These are phyloP conservation scores for Ganoderma lucidum DNA, from an alignment of 1,284 basidiomycete species.

Conservation along the genomic window DNA sequence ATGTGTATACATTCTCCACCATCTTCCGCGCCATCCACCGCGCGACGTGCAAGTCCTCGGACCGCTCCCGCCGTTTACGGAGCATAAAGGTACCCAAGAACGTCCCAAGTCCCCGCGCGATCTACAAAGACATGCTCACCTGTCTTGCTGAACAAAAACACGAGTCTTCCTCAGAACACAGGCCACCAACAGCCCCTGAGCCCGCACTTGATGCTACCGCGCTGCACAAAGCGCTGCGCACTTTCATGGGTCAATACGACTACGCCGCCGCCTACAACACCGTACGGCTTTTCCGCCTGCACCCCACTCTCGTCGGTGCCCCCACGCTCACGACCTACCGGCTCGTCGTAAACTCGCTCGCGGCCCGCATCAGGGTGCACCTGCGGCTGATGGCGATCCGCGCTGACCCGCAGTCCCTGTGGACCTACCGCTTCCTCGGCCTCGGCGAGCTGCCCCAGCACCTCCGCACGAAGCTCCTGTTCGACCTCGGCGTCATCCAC, in stretches of 20 bases:
- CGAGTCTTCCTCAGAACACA: background rate
- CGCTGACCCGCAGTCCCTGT: conserved; percentile 19
- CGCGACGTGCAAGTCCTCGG: conserved; percentile 34
- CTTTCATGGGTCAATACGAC: conserved; percentile 53
- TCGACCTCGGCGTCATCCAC: conserved; percentile 26
- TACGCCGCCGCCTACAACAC: conserved; percentile 54
- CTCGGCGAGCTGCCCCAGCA: conserved; percentile 15
- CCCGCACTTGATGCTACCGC: conserved; percentile 45
- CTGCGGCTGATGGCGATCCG: conserved; percentile 14
- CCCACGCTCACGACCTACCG: conserved; percentile 50
- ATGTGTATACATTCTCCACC: conserved; percentile 52
- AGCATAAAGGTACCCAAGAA: conserved; percentile 22
- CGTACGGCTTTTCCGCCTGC: conserved; percentile 43
- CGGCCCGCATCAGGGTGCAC: conserved; percentile 33
- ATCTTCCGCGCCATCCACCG: conserved; percentile 51
- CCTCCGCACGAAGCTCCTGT: conserved; percentile 5
- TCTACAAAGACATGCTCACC: conserved; percentile 57
- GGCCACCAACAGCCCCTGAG: conserved; percentile 23
- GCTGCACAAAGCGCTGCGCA: conserved; percentile 51
- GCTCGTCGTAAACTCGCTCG: conserved; percentile 43
- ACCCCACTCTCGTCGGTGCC: conserved; percentile 36
- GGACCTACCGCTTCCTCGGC: conserved; percentile 44
- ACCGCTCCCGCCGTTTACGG: conserved; percentile 36
- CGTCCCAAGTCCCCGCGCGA: conserved; percentile 46
- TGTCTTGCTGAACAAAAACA: conserved; percentile 40